Evolutionary conservation across 1,139 yeast genomes (phyloP).

Genomic region (Yamadazyma dushanensis): DNA sequence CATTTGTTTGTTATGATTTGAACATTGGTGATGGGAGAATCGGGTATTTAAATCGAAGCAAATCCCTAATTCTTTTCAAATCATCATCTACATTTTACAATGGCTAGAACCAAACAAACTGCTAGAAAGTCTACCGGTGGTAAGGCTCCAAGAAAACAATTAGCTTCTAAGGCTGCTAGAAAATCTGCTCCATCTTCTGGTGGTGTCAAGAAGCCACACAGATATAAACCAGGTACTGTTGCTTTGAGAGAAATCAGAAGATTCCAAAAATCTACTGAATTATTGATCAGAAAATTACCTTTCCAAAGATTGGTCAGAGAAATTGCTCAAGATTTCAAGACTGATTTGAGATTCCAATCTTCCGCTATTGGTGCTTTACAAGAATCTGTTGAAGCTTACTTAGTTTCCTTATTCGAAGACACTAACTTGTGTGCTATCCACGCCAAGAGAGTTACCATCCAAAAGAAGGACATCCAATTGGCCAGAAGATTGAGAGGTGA

Average conservation of each 20-base stretch:
- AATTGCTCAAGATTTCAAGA: constrained; percentile 97
- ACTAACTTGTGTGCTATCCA: constrained; percentile 98
- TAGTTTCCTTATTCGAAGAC: constrained; percentile 87
- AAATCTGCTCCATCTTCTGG: constrained; percentile 97
- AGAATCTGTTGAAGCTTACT: constrained; percentile 98
- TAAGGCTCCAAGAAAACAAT: constrained; percentile 99
- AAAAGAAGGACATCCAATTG: constrained; percentile 98
- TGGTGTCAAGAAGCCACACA: constrained; percentile 99
- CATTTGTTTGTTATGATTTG: no score
- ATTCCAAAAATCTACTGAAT: constrained; percentile 97
- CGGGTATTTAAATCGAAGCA: constrained; percentile 5
- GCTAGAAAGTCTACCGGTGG: constrained; percentile 99
- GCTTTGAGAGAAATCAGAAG: constrained; percentile 99
- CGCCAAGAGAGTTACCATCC: constrained; percentile 99
- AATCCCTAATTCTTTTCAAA: constrained; percentile 4
- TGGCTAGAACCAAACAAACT: constrained; percentile 99
- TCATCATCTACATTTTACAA: constrained; percentile 21
- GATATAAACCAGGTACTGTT: constrained; percentile 99
- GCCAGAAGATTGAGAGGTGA: constrained; percentile 99
- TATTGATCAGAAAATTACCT: constrained; percentile 95
- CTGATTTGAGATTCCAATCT: constrained; percentile 97
- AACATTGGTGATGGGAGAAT: not conserved
- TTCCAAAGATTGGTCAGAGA: constrained; percentile 99
- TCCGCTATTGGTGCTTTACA: constrained; percentile 98
- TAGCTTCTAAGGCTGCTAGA: constrained; percentile 99